Evolutionary conservation across 345 rosid genomes (phyloP).

Genomic region (Populus nigra): DNA sequence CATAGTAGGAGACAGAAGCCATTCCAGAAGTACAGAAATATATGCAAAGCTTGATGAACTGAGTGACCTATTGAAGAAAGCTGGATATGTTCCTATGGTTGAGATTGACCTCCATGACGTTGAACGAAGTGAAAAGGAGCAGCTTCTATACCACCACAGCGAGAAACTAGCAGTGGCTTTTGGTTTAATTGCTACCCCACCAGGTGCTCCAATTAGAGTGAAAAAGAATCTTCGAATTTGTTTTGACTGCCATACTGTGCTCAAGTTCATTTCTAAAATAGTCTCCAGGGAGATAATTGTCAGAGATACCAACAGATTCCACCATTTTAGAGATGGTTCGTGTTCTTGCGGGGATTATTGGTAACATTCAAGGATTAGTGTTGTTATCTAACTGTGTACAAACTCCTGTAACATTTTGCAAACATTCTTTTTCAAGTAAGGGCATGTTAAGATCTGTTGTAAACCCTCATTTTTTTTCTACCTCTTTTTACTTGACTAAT

Average conservation of each 20-base stretch:
- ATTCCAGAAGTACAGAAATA: slow-evolving; percentile 45
- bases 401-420: too few species aligned
- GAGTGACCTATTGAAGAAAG: slow-evolving; percentile 39
- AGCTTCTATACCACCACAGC: slow-evolving; percentile 52
- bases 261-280: slow-evolving; percentile 50
- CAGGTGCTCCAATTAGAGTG: slow-evolving; percentile 55
- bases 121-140: slow-evolving; percentile 47
- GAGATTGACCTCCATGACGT: slow-evolving; percentile 61
- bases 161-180: slow-evolving; percentile 69
- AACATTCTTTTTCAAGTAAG: too few species aligned
- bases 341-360: slow-evolving; percentile 72
- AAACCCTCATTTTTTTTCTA: too few species aligned
- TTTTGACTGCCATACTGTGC: slow-evolving; percentile 49
- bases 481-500: too few species aligned
- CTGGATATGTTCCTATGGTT: slow-evolving; percentile 57
- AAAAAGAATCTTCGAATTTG: slow-evolving; percentile 68
- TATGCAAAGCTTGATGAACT: slow-evolving; percentile 56
- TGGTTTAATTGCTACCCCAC: slow-evolving; percentile 56
- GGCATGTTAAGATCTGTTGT: too few species aligned
- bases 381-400: background rate
- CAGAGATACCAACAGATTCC: slow-evolving; percentile 61
- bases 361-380: slow-evolving; percentile 20
- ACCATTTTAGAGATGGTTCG: slow-evolving; percentile 57
- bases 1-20: slow-evolving; percentile 59
- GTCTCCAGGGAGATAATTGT: slow-evolving; percentile 57